These are phyloP conservation scores for Ceratocystis lukuohia DNA, from an alignment of 2,329 filamentous ascomycete genomes.

Conservation along the genomic window DNA sequence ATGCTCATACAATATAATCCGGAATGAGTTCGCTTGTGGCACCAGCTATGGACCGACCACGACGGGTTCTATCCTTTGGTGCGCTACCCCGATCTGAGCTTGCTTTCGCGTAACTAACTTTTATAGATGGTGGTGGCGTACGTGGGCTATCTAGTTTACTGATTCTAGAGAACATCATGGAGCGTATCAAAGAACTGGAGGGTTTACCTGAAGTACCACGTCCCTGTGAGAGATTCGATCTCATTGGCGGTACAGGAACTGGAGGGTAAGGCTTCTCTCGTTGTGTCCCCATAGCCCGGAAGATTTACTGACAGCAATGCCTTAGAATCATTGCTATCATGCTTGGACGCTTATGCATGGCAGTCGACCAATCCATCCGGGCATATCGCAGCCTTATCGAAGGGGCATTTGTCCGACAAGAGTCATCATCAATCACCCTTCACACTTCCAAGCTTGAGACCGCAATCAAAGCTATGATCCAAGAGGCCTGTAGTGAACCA, in stretches of 20 bases:
- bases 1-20: too few species aligned
- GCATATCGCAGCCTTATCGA: not conserved
- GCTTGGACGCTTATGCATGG: not conserved
- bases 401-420: not conserved
- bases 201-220: conserved; percentile 20
- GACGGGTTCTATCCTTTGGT: too few species aligned
- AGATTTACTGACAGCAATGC: too few species aligned
- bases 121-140: conserved; percentile 23
- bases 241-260: conserved; percentile 26
- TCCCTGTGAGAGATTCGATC: conserved; percentile 24
- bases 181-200: conserved; percentile 15
- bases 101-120: too few species aligned
- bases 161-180: conserved; percentile 18
- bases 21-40: too few species aligned
- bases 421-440: not conserved
- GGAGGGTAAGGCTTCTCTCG: conserved; percentile 21
- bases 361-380: not conserved
- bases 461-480: not conserved
- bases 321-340: not conserved
- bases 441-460: not conserved
- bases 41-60: too few species aligned
- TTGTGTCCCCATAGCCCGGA: not conserved
- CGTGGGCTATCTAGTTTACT: conserved; percentile 24
- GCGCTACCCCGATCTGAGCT: too few species aligned
- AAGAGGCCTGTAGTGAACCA: not conserved